Evolutionary conservation across 2,329 filamentous ascomycete species (phyloP), one percentile per base, ranked within the genome.

Genomic region (Ilyonectria sp.): DNA sequence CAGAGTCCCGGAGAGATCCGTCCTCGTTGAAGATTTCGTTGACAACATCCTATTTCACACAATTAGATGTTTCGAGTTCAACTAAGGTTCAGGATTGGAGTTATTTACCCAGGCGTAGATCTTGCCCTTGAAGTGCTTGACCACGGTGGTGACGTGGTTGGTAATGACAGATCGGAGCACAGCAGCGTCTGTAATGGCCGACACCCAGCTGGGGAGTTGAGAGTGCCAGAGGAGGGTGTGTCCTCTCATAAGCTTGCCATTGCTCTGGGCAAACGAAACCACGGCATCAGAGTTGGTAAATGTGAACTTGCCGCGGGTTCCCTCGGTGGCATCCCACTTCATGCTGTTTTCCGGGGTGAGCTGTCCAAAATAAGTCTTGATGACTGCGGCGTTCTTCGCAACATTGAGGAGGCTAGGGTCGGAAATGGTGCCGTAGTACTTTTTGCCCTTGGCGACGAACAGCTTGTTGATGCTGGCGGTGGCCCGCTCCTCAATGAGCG

Each of bases 311-410:
- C 84, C 85, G 67, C 83, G 81, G 19, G 9, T 63, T n/a, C 44
- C 31, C 78, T 91, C 82, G 19, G 83, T 83, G 37, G 86, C 81
- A 71, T 91, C 88, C 90, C 90, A 93, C 80, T 93, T 92, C 87
- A 92, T 91, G 76, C 84, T 88, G 83, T 93, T 92, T 82, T 93
- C 91, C 1, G 87, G 86, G 0, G 90, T 92, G 23, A 93, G 82
- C 77, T 89, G 86, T 21, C 90, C 90, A 69, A 92, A 92, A 17
- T 91, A 82, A 69, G 86, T 84, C 78, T 92, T 88, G 74, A 91
- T 84, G 11, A 75, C 54, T 65, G 84, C 83, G n/a, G 84, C 84
- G 65, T 86, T 88, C 70, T 85, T 82, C 62, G 81, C 83, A 10
- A 81, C 76, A 37, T 76, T 81, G 4, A 92, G 84, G 11, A 81